phyloP scores from a whole-genome alignment of 352 stramenopile species.

The Phytophthora meadii region DNA sequence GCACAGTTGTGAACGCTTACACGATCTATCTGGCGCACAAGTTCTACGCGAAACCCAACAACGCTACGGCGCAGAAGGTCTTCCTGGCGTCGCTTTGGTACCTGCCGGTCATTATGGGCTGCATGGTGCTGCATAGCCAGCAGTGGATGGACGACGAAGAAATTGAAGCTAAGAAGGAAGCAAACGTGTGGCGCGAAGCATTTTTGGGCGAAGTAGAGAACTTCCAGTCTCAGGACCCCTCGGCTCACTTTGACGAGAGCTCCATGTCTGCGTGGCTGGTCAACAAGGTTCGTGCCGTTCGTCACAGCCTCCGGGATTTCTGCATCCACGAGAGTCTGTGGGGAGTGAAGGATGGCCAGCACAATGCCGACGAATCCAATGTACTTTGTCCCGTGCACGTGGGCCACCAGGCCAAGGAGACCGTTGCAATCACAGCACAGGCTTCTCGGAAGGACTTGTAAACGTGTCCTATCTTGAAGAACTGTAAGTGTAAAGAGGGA shows the following conservation, averaged over 20 bases:
- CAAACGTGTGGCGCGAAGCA: conserved; percentile 67
- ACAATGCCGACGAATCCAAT: conserved; percentile 73
- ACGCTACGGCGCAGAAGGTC: conserved; percentile 96
- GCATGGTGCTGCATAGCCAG: conserved; percentile 98
- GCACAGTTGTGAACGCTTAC: conserved; percentile 96
- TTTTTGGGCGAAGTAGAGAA: conserved; percentile 80
- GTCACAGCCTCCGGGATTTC: conserved; percentile 77
- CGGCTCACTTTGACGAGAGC: conserved; percentile 52
- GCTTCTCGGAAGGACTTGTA: conserved; percentile 50
- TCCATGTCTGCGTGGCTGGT: conserved; percentile 71
- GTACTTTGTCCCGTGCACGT: conserved; percentile 86
- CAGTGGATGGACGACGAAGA: conserved; percentile 87
- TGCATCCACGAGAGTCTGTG: conserved; percentile 88
- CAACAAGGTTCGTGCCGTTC: conserved; percentile 65
- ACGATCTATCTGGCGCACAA: conserved; percentile 94
- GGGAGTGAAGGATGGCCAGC: conserved; percentile 79
- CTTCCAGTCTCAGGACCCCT: conserved; percentile 53
- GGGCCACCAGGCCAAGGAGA: conserved; percentile 70
- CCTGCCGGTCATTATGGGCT: conserved; percentile 96
- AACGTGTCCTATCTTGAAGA: conserved; percentile 18
- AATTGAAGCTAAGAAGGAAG: conserved; percentile 60
- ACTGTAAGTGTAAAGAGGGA: conserved; percentile 33
- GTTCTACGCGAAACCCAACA: conserved; percentile 95
- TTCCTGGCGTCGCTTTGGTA: conserved; percentile 99
- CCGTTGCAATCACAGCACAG: conserved; percentile 63